Evolutionary conservation across 331 rosid genomes (phyloP), one percentile per base, ranked within the genome.

Genomic region (Spiraea crenata): DNA sequence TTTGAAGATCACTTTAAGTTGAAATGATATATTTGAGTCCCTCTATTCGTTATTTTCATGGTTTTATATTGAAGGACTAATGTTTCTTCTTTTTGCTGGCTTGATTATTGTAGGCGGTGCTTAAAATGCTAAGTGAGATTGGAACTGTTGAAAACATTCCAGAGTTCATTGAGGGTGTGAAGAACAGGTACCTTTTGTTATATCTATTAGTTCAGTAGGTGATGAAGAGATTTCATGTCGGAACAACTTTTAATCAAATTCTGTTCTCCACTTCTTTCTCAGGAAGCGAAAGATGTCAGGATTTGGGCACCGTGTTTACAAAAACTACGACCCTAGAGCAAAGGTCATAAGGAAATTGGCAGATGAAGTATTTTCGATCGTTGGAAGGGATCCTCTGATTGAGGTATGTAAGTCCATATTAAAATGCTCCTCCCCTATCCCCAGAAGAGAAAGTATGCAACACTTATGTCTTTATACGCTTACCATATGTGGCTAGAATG

Each of bases 221-320:
- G 52, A 39, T 15, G 7, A 70, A 38, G 6, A 9, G 15, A 1
- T 50, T 10, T 44, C 47, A 11, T 16, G 44, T 5, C 40, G 10
- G 15, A 41, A 38, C 9, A 31, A 9, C 19, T 34, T 50, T 34
- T 34, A 20, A 40, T 63, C 76, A 38, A 70, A 44, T 16, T 17
- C 60, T 65, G 70, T 52, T 34, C 69, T 20, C 16, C 14, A 16
- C 59, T 74, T 57, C 55, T 58, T 80, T 39, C 69, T 50, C 76
- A 93, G 98, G 87, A 93, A 93, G 82, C 79, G 89, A 39, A 93
- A 90, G 92, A 85, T 93, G 83, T 84, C 96, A 73, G 98, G 98
- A 76, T 93, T 93, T 88, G 97, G 98, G 45, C 98, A 90, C 80
- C 88, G 97, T 37, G 97, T 93, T 44, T 90, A 93, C 86, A 93